Percentiles rank a stretch among this genome's conserved stretches.
Evolutionary conservation across 306 rosid genomes (phyloP).

Genomic region (Citrullus colocynthis): DNA sequence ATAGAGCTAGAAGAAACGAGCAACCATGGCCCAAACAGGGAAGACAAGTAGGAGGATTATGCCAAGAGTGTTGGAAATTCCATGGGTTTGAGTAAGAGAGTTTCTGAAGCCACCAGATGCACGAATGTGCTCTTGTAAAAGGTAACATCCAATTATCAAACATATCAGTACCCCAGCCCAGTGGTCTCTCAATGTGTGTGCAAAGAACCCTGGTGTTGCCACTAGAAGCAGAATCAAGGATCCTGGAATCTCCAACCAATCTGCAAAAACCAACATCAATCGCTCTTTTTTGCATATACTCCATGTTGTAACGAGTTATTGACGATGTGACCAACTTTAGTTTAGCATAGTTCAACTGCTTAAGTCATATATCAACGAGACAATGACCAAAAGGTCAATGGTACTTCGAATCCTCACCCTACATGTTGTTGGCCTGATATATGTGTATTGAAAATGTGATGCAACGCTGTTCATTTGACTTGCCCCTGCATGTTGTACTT

Average conservation of each 20-base stretch:
- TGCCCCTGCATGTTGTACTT: too few relatives aligned
- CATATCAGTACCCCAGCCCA: slow-evolving; percentile 49
- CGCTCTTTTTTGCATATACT: neutral
- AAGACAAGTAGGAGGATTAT: slow-evolving; percentile 55
- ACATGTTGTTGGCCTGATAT: too few relatives aligned
- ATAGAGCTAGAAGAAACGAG: slow-evolving; percentile 25
- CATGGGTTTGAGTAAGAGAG: slow-evolving; percentile 68
- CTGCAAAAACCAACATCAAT: slow-evolving; percentile 21
- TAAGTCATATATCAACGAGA: too few relatives aligned
- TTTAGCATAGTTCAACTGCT: too few relatives aligned
- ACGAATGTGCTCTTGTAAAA: slow-evolving; percentile 78
- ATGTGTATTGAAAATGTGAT: too few relatives aligned
- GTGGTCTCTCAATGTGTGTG: slow-evolving; percentile 37
- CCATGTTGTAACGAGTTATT: too few relatives aligned
- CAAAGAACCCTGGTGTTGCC: slow-evolving; percentile 60
- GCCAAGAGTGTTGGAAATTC: slow-evolving; percentile 77
- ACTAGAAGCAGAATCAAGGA: slow-evolving; percentile 69
- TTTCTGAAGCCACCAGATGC: slow-evolving; percentile 86
- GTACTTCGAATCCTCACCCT: too few relatives aligned
- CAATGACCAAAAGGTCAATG: too few relatives aligned
- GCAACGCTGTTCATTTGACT: too few relatives aligned
- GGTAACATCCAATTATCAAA: slow-evolving; percentile 63
- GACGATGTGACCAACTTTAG: too few relatives aligned
- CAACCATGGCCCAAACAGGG: slow-evolving; percentile 51
- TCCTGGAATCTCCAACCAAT: slow-evolving; percentile 75